These are phyloP conservation scores for Yamadazyma kanchanaburiensis DNA, from an alignment of 1,139 yeast species.

Conservation along the genomic window DNA sequence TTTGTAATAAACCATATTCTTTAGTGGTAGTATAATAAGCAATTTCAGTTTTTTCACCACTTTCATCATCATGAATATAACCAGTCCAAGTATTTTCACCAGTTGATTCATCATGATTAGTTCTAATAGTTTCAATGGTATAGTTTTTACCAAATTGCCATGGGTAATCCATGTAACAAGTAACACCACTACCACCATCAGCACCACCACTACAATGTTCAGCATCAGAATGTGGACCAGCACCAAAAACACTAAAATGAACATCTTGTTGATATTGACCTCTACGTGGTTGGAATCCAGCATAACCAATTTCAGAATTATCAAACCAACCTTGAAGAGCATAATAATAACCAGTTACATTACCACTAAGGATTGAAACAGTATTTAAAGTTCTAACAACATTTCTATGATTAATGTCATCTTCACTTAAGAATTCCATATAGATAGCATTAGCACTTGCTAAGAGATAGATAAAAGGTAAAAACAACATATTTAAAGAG, in stretches of 20 bases:
- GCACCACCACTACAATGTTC: slow-evolving; percentile 9
- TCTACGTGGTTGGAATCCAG: slow-evolving; percentile 9
- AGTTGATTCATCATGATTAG: slow-evolving; percentile 3
- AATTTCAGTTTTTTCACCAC: slow-evolving; percentile 6
- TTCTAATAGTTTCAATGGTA: slow-evolving; percentile 7
- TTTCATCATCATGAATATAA: slow-evolving; percentile 7
- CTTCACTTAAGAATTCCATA: too few relatives aligned
- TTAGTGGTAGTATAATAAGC: slow-evolving; percentile 10
- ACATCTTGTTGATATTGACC: slow-evolving; percentile 4
- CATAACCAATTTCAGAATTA: too few relatives aligned
- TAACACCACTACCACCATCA: slow-evolving; percentile 10
- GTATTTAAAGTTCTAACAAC: slow-evolving; percentile 6
- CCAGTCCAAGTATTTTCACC: slow-evolving; percentile 11
- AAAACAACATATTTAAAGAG: too few relatives aligned
- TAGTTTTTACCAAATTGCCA: slow-evolving; percentile 12
- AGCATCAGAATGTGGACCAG: slow-evolving; percentile 5
- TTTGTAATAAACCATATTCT: slow-evolving; percentile 6
- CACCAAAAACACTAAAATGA: slow-evolving; percentile 8
- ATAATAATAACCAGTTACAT: slow-evolving; percentile 8
- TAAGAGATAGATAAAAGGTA: too few relatives aligned
- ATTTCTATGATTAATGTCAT: slow-evolving; percentile 6
- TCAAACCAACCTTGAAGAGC: slow-evolving; percentile 6
- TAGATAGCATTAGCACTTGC: too few relatives aligned
- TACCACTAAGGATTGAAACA: slow-evolving; percentile 4
- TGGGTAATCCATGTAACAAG: slow-evolving; percentile 8